Evolutionary conservation across 2,329 filamentous ascomycete genomes (phyloP).

Genomic region (Penicillium sclerotigenum): DNA sequence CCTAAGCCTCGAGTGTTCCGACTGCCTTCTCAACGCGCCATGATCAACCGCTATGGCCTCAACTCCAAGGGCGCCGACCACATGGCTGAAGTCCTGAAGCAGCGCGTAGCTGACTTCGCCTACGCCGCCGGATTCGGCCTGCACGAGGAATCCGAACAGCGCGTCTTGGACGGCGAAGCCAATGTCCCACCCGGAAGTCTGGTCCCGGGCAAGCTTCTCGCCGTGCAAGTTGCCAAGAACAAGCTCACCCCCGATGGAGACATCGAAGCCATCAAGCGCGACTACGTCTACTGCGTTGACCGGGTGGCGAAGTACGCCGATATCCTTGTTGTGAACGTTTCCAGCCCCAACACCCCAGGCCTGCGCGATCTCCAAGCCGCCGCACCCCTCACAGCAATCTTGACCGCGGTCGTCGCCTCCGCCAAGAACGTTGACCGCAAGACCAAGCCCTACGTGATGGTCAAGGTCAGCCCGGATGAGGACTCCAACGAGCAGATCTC

Average conservation of each 20-base stretch:
- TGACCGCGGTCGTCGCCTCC: conserved; percentile 78
- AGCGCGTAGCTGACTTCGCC: conserved; percentile 75
- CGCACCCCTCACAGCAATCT: conserved; percentile 75
- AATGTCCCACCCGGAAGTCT: conserved; percentile 80
- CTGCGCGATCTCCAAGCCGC: conserved; percentile 81
- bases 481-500: conserved; percentile 78
- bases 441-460: conserved; percentile 80
- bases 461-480: conserved; percentile 96
- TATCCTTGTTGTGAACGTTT: conserved; percentile 96
- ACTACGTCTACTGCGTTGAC: conserved; percentile 87
- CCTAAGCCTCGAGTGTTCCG: conserved; percentile 84
- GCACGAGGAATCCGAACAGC: conserved; percentile 61
- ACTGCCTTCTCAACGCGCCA: conserved; percentile 73
- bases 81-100: conserved; percentile 73
- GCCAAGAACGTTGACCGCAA: conserved; percentile 67
- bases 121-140: conserved; percentile 64
- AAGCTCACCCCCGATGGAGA: conserved; percentile 84
- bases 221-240: conserved; percentile 96
- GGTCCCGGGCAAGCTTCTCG: conserved; percentile 69
- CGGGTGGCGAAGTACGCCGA: conserved; percentile 84
- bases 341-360: conserved; percentile 91
- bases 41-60: conserved; percentile 94
- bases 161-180: conserved; percentile 73
- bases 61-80: conserved; percentile 88
- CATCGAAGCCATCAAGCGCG: conserved; percentile 71